Conservation (phyloP, 2,329 filamentous ascomycete genomes). For the Phymatotrichopsis omnivora region DNA sequence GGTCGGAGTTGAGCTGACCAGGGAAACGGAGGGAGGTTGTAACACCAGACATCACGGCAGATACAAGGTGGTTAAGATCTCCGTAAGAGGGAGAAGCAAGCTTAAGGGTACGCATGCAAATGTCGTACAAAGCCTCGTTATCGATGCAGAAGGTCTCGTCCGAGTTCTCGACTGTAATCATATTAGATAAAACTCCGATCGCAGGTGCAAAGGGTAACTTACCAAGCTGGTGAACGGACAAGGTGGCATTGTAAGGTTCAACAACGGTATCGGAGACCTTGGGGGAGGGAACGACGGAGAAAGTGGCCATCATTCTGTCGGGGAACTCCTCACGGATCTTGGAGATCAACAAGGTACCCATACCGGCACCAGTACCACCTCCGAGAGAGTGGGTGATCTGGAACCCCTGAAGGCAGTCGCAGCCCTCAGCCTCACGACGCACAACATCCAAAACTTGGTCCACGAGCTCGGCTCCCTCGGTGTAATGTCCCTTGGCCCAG, state of each 20-base stretch:
- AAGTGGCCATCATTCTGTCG: constrained; percentile 99
- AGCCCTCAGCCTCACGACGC: constrained; percentile 95
- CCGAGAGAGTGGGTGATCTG: constrained; percentile 99
- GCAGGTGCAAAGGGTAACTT: constrained; percentile 3
- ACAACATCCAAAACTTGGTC: constrained; percentile 98
- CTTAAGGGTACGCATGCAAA: constrained; percentile 99
- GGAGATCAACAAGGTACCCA: constrained; percentile 98
- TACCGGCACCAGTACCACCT: constrained; percentile 99
- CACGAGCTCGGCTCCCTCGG: constrained; percentile 96
- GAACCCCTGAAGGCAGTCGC: constrained; percentile 99
- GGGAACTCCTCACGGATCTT: constrained; percentile 99
- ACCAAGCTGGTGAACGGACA: constrained; percentile 87
- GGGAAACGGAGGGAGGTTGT: constrained; percentile 99
- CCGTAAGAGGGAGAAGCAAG: constrained; percentile 97
- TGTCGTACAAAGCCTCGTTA: constrained; percentile 99
- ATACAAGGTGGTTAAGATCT: constrained; percentile 98
- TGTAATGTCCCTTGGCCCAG: constrained; percentile 99
- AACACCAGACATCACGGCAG: constrained; percentile 98
- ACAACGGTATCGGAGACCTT: constrained; percentile 99
- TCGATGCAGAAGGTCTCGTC: constrained; percentile 99
- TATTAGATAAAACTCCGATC: constrained; percentile 12
- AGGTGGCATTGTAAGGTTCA: constrained; percentile 98
- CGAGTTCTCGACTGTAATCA: constrained; percentile 74
- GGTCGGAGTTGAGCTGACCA: constrained; percentile 98
- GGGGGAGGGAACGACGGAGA: constrained; percentile 96